These are phyloP conservation scores for Carex littledalei DNA, from an alignment of 176 grass and related monocot species.

Conservation along the genomic window DNA sequence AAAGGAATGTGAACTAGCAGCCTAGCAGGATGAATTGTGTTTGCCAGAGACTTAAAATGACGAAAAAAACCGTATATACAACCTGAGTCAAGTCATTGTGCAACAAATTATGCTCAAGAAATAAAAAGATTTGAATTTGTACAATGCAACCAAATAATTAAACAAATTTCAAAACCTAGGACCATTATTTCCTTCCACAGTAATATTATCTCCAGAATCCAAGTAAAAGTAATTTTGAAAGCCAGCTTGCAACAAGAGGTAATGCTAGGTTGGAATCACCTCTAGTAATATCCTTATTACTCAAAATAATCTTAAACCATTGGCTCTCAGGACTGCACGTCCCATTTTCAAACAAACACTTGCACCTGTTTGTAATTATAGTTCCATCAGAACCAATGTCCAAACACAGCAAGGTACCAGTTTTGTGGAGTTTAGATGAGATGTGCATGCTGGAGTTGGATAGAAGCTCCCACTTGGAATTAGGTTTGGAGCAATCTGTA, in stretches of 20 bases:
- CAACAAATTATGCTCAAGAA: background rate
- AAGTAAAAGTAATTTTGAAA: slow-evolving; percentile 11
- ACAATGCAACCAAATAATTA: background rate
- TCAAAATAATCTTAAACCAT: slow-evolving; percentile 83
- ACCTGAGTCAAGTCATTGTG: background rate
- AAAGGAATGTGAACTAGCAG: background rate
- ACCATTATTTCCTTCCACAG: background rate
- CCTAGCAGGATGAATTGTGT: too few species aligned
- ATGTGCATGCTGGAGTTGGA: slow-evolving; percentile 74
- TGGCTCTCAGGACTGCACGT: slow-evolving; percentile 73
- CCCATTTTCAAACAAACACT: slow-evolving; percentile 49
- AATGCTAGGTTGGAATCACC: slow-evolving; percentile 38
- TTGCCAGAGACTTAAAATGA: background rate
- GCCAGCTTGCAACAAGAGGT: slow-evolving; percentile 28
- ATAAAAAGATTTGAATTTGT: background rate
- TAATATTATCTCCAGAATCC: background rate
- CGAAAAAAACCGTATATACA: background rate
- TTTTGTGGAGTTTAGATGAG: slow-evolving; percentile 45
- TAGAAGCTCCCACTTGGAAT: slow-evolving; percentile 65
- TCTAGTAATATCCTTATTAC: slow-evolving; percentile 31
- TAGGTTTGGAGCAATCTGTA: slow-evolving; percentile 37
- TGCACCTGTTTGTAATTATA: slow-evolving; percentile 55
- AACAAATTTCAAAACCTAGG: background rate
- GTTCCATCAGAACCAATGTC: slow-evolving; percentile 43
- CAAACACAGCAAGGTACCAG: slow-evolving; percentile 53